A percentile compares a stretch with the other conserved stretches of the same genome.
These are phyloP conservation scores for grape (Vitis vinifera) DNA, from an alignment of 164 flowering plant species.

Conservation along the genomic window ASM3070453v1 NC_081807.1:1282501-1283000, in stretches of 20 bases:
- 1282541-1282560: conserved; percentile 69
- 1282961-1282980: too few species aligned
- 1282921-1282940: too few species aligned
- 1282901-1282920: too few species aligned
- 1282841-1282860: conserved; percentile 9
- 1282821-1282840: too few species aligned
- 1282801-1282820: too few species aligned
- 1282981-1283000: conserved; percentile 8
- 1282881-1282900: too few species aligned
- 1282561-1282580: conserved; percentile 58
- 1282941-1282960: too few species aligned
- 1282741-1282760: conserved; percentile 6
- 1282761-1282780: background rate
- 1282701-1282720: conserved; percentile 51
- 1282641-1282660: conserved; percentile 37
- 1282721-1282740: conserved; percentile 22
- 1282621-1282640: conserved; percentile 41
- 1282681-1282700: conserved; percentile 68
- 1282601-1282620: conserved; percentile 48
- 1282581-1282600: conserved; percentile 41
- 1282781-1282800: too few species aligned
- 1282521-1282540: conserved; percentile 64
- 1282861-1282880: conserved; percentile 24
- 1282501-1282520: conserved; percentile 45
- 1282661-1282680: conserved; percentile 56